These are phyloP conservation scores for Aegilops bicornis DNA, from an alignment of 176 grass and related monocot genomes.

Conservation along the genomic window DNA sequence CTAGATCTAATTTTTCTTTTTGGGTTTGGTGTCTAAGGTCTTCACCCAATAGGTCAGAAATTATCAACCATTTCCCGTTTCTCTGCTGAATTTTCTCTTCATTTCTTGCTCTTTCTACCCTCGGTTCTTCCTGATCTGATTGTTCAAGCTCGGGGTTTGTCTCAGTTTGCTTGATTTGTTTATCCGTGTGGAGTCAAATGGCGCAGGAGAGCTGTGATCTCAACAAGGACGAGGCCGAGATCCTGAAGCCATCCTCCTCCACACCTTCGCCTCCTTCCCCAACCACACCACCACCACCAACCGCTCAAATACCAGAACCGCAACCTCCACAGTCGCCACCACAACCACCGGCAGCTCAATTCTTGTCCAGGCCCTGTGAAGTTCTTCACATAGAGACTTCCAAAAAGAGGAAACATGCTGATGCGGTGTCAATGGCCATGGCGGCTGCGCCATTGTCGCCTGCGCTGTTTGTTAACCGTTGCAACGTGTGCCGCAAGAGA, in stretches of 20 bases:
- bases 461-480: slow-evolving; percentile 35
- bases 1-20: slow-evolving; percentile 7
- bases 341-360: slow-evolving; percentile 13
- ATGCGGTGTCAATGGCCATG: background rate
- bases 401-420: slow-evolving; percentile 17
- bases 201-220: slow-evolving; percentile 56
- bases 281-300: slow-evolving; percentile 12
- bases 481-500: slow-evolving; percentile 42
- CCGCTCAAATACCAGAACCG: slow-evolving; percentile 26
- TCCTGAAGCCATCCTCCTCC: slow-evolving; percentile 48
- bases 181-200: slow-evolving; percentile 29
- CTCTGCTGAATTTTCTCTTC: background rate
- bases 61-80: background rate
- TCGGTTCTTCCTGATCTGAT: slow-evolving; percentile 32
- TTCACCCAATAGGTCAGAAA: background rate
- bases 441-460: slow-evolving; percentile 8
- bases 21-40: background rate
- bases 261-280: slow-evolving; percentile 31
- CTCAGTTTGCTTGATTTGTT: background rate
- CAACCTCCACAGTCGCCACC: slow-evolving; percentile 25
- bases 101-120: slow-evolving; percentile 8
- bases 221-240: slow-evolving; percentile 56
- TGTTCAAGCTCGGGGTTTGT: background rate
- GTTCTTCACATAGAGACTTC: slow-evolving; percentile 22
- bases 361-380: slow-evolving; percentile 26